Evolutionary conservation across 305 asterid species (phyloP), one percentile per base, ranked within the genome.

Genomic region (Solanum chacoense): DNA sequence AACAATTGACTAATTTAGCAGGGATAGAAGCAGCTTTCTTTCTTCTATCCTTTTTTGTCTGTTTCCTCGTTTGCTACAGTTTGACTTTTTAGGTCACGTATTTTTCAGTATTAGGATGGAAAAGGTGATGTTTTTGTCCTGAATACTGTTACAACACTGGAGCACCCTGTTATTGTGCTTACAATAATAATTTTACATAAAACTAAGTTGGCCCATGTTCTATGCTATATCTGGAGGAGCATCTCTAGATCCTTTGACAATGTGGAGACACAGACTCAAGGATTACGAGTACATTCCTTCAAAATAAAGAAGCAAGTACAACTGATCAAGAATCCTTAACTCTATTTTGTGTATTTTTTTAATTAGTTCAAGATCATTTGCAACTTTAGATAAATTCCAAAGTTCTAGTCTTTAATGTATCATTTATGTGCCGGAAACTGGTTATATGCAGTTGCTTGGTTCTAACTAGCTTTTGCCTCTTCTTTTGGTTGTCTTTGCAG

Each of bases 401-500:
- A n/a, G 67, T 40, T 79, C 67, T 79, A 24, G 67, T 34, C 24
- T 24, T 36, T 34, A 65, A 34, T 69, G 86, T 65, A 69, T 87
- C 85, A n/a, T 26, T 77, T 83, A 31, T 80, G 32, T 36, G 34
- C 84, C 8, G 59, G 84, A 77, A 77, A 26, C 59, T 77, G 84
- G 84, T 77, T 37, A 29, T 77, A 40, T 40, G 84, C 50, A 79
- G 76, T 89, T 34, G 20, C 76, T 45, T 90, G 67, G 37, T 85
- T 65, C 36, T 89, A 85, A 74, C 80, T 87, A 50, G 88, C 74
- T 63, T 89, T 91, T 22, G 74, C 90, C 71, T 8, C 85, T 37
- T 35, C 72, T 87, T 71, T 88, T 88, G 29, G 65, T 89, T 91
- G 89, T 91, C 65, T 90, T 87, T 91, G 91, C 97, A 94, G 98